These are phyloP conservation scores for Cyclostephanos tholiformis DNA, from an alignment of 108 stramenopile species.

Conservation along the genomic window DNA sequence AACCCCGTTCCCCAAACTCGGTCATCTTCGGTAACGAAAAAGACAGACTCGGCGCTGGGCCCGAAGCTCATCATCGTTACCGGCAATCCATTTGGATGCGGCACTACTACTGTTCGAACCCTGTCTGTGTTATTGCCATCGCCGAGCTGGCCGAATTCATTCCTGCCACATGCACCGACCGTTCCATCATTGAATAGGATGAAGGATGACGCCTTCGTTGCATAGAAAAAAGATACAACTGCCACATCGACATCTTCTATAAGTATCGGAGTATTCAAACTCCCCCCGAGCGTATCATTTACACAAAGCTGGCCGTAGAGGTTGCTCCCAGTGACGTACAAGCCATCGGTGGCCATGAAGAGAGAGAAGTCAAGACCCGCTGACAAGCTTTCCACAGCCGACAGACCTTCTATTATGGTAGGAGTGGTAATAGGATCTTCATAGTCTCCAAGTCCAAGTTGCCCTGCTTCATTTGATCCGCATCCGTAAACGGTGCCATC, in stretches of 20 bases:
- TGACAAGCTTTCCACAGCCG: slow-evolving; percentile 22
- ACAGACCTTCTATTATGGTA: slow-evolving; percentile 28
- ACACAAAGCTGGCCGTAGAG: slow-evolving; percentile 40
- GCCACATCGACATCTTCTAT: slow-evolving; percentile 20
- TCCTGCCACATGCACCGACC: slow-evolving; percentile 61
- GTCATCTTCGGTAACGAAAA: slow-evolving; percentile 34
- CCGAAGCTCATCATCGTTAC: slow-evolving; percentile 30
- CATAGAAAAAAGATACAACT: slow-evolving; percentile 34
- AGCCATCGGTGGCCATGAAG: slow-evolving; percentile 32
- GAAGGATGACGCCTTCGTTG: slow-evolving; percentile 29
- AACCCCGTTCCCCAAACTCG: slow-evolving; percentile 28
- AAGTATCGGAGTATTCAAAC: slow-evolving; percentile 21
- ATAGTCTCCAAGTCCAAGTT: slow-evolving; percentile 49
- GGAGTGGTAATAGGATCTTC: slow-evolving; percentile 7
- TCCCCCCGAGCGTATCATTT: slow-evolving; percentile 16
- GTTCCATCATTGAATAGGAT: slow-evolving; percentile 55
- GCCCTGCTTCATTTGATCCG: slow-evolving; percentile 60
- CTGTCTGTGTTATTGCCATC: slow-evolving; percentile 42
- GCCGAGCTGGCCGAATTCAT: slow-evolving; percentile 52
- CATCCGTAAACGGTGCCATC: slow-evolving; percentile 55
- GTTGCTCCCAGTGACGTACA: slow-evolving; percentile 44
- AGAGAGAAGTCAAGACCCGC: slow-evolving; percentile 33
- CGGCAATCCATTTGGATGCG: slow-evolving; percentile 19
- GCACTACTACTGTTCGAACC: slow-evolving; percentile 28
- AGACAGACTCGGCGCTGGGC: slow-evolving; percentile 40